Evolutionary conservation across 2,329 filamentous ascomycete genomes (phyloP), one percentile per base, ranked within the genome.

Genomic region (Kalaharituber pfeilii): DNA sequence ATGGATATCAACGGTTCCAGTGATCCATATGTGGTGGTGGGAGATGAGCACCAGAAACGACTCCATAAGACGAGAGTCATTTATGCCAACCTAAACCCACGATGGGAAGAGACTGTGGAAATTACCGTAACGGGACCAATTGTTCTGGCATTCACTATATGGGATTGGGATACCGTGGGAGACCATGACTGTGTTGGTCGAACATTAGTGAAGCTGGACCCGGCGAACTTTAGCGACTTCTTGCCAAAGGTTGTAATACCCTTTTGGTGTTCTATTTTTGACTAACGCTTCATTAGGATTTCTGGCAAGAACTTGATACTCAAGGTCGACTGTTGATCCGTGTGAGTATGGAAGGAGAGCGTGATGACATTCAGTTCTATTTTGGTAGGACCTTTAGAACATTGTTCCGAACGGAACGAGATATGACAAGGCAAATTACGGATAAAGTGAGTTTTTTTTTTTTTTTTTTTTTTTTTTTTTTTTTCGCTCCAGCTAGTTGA

Each of bases 281-380:
- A 18, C 49, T 57, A 49, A 57, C 39, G 18, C 1, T 30, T n/a
- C 1, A 27, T 18, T 52, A 60, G 55, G 91, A 98, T 68, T 96
- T 94, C 67, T 98, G 91, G 91, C 78, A 98, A 18, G 89, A 96
- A 66, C 77, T 98, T 49, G 91, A 98, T 67, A 94, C 89, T 0
- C 91, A 98, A 68, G 91, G 91, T 6, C 78, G 89, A 51, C 70
- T 98, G 28, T 70, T 98, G 55, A 77, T 98, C 52, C 79, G 89
- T 59, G 87, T 98, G 52, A 95, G 87, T 66, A 98, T 98, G 91
- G 91, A 98, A 70, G 91, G 91, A 51, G 91, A 98, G 70, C 79
- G 91, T 59, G 91, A 98, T 66, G 91, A 98, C 66, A 98, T 98
- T 56, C 86, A 95, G 65, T 98, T 98, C 68, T 89, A 95, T 66